Evolutionary conservation across 768 basidiomycete genomes (phyloP).

Genomic region (Tricholoma matsutake): DNA sequence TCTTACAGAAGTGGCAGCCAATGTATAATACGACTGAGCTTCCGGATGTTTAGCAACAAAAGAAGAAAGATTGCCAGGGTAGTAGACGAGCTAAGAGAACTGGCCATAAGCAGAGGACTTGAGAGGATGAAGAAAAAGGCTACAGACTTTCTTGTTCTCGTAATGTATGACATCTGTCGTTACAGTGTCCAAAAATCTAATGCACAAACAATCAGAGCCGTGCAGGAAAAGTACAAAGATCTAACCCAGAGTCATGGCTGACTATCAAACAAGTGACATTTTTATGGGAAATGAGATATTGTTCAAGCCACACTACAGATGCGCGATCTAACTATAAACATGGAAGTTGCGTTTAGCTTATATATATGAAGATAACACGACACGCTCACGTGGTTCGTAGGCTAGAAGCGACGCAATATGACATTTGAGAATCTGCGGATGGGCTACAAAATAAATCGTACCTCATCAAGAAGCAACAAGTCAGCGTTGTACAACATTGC

Average conservation of each 20-base stretch:
- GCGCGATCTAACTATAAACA: slow-evolving; percentile 63
- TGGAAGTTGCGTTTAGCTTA: neutral
- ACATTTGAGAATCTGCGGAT: slow-evolving; percentile 3
- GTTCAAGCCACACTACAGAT: slow-evolving; percentile 90
- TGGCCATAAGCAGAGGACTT: neutral
- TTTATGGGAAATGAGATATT: slow-evolving; percentile 78
- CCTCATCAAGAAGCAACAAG: slow-evolving; percentile 82
- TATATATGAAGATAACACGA: neutral
- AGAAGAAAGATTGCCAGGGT: slow-evolving; percentile 85
- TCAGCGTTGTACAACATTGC: slow-evolving; percentile 97
- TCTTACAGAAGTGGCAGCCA: slow-evolving; percentile 89
- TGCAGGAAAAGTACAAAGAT: slow-evolving; percentile 9
- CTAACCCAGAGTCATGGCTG: slow-evolving; percentile 94
- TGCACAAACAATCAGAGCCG: slow-evolving; percentile 11
- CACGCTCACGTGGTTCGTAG: slow-evolving; percentile 81
- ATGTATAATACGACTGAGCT: slow-evolving; percentile 95
- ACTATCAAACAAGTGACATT: slow-evolving; percentile 90
- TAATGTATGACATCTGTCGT: slow-evolving; percentile 98
- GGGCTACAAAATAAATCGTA: slow-evolving; percentile 22
- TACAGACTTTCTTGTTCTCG: slow-evolving; percentile 76
- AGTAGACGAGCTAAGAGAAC: slow-evolving; percentile 74
- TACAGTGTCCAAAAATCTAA: slow-evolving; percentile 88
- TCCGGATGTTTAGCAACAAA: slow-evolving; percentile 91
- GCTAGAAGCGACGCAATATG: slow-evolving; percentile 37
- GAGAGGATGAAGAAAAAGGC: slow-evolving; percentile 4